Evolutionary conservation across 1,284 basidiomycete genomes (phyloP), one percentile per base, ranked within the genome.

Genomic region (Trichosporon inkin): DNA sequence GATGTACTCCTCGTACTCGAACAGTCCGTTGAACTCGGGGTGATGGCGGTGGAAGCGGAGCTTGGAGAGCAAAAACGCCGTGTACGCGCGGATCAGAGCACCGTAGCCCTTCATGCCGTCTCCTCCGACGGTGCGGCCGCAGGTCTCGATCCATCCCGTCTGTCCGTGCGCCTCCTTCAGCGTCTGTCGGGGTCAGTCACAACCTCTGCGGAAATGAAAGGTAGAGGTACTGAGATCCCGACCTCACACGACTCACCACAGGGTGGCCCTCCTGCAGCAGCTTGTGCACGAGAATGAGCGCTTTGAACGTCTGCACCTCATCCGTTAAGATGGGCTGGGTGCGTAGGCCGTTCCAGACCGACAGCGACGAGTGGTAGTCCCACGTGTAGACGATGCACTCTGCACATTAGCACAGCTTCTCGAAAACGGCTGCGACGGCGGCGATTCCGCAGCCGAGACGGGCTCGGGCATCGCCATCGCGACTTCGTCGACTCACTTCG

Each of bases 351-450:
- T 90, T 92, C 94, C 94, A 97, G 73, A 97, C 94, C 7, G 92
- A 93, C 69, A 91, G 86, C 38, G 92, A 95, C n/a, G 90, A 89
- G 74, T 95, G 92, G 74, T 96, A 96, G 77, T 97, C 93, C 93
- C 93, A 96, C 14, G 93, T 96, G 78, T 93, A 97, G 35, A 97
- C 90, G 74, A 97, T 95, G 70, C 89, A 92, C 81, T 95, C 93
- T 96, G 75, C 39, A 34, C 39, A 57, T 62, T 19, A 41, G 37
- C 47, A 11, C 7, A 40, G 28, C 19, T 49, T 49, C 6, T 19
- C 44, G 28, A 49, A 14, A n/a, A n/a, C 16, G 36, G 36, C 41
- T n/a, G n/a, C n/a, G n/a, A n/a, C n/a, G n/a, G n/a, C n/a, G n/a
- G n/a, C 44, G 22, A 22, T 7, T 49, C 24, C 44, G 44, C 44